These are phyloP conservation scores for Neurospora sp. DNA, from an alignment of 495 filamentous ascomycete genomes.

Conservation along the genomic window DNA sequence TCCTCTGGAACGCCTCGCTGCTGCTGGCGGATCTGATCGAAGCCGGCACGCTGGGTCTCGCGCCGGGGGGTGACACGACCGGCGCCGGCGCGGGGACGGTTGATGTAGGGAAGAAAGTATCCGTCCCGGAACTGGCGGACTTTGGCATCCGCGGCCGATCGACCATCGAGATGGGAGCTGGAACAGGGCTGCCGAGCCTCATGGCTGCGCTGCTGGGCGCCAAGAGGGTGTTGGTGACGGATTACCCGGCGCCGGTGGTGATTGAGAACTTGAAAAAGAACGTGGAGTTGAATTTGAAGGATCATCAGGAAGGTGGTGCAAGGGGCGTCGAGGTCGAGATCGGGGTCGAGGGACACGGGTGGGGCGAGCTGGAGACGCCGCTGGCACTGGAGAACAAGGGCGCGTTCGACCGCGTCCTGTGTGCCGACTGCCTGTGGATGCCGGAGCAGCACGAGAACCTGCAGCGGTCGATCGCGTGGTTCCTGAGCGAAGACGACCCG, in stretches of 20 bases:
- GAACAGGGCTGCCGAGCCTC: slow-evolving; percentile 66
- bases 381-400: slow-evolving; percentile 43
- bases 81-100: not conserved
- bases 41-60: slow-evolving; percentile 22
- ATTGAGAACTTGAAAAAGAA: slow-evolving; percentile 53
- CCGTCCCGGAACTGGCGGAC: not conserved
- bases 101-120: not conserved
- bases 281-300: slow-evolving; percentile 26
- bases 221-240: slow-evolving; percentile 52
- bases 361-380: slow-evolving; percentile 52
- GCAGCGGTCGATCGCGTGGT: slow-evolving; percentile 56
- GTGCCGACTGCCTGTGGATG: slow-evolving; percentile 87
- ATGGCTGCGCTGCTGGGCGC: slow-evolving; percentile 56
- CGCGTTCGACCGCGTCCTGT: slow-evolving; percentile 58
- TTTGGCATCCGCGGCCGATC: slow-evolving; percentile 29
- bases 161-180: slow-evolving; percentile 48
- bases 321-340: slow-evolving; percentile 29
- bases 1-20: slow-evolving; percentile 77
- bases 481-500: slow-evolving; percentile 40
- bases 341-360: slow-evolving; percentile 55
- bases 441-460: slow-evolving; percentile 64
- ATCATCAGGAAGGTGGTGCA: slow-evolving; percentile 3
- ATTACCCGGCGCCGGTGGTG: slow-evolving; percentile 64
- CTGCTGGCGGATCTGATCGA: slow-evolving; percentile 62
- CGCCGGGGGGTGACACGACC: not conserved